A percentile compares a stretch with the other conserved stretches of the same genome.
phyloP scores from a whole-genome alignment of 768 basidiomycete genomes.

The Amanita pallidorosea region DNA sequence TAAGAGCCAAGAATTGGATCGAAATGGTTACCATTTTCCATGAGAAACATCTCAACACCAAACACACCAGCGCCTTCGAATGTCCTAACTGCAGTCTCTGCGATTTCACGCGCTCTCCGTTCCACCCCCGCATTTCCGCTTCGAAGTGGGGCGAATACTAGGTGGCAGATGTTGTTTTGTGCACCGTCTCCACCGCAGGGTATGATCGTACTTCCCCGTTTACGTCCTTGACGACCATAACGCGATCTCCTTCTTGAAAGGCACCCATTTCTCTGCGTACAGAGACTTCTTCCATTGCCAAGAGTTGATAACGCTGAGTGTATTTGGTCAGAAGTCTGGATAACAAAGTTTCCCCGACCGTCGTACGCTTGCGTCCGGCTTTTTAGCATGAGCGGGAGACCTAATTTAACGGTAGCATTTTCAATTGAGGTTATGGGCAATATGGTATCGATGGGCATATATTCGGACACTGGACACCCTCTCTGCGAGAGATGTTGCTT shows the following conservation, averaged over 20 bases:
- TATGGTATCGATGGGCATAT: conserved; percentile 41
- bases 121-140: conserved; percentile 43
- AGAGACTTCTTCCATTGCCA: conserved; percentile 46
- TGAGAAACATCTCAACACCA: conserved; percentile 96
- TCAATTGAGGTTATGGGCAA: conserved; percentile 35
- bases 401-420: conserved; percentile 45
- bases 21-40: conserved; percentile 58
- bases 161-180: conserved; percentile 90
- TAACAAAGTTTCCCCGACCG: conserved; percentile 83
- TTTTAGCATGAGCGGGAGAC: conserved; percentile 92
- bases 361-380: conserved; percentile 94
- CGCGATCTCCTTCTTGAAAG: conserved; percentile 87
- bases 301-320: conserved; percentile 42
- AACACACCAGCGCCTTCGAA: conserved; percentile 89
- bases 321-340: conserved; percentile 43
- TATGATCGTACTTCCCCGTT: conserved; percentile 63
- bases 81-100: conserved; percentile 69
- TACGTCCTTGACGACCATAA: conserved; percentile 87
- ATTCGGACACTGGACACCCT: conserved; percentile 49
- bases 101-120: conserved; percentile 54
- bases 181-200: conserved; percentile 90
- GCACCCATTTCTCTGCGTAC: conserved; percentile 92
- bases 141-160: conserved; percentile 84
- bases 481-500: conserved; percentile 65
- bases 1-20: not conserved